Evolutionary conservation across 2,329 filamentous ascomycete species (phyloP), one percentile per base, ranked within the genome.

Genomic region (Allantophomopsis cytisporea): DNA sequence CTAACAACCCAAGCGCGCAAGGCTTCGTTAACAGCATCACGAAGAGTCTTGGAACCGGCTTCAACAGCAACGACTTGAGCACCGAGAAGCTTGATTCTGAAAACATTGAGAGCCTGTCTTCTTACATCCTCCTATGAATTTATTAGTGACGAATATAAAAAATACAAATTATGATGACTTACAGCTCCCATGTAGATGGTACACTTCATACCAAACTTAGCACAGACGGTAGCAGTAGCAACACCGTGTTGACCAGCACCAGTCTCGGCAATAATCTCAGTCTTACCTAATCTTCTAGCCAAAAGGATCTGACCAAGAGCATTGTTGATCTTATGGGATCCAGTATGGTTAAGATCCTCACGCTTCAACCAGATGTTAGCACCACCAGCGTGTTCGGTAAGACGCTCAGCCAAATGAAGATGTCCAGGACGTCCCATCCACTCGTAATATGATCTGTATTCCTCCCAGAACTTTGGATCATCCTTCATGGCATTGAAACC

Each of bases 311-410:
- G 91, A 2, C 91, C 91, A 7, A 98, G 68, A 1, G 91, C 91
- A 54, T 98, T 98, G 69, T 98, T 98, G 69, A 98, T 96, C 73
- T 98, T 98, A 71, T 98, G 91, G 46, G 84, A 93, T 49, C 91
- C 91, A 7, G 91, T 96, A 60, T 98, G 91, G 63, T 96, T 96
- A 41, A 96, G 68, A 58, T 98, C 91, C 64, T 98, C 91, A 52
- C 91, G 78, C 73, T 98, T 98, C 50, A 98, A 66, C 81, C 89
- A 98, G 65, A 98, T 94, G 56, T 87, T 94, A 37, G 91, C 89
- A 44, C 91, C 91, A 17, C 87, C 86, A 36, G 85, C 87, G 53
- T 89, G 68, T 56, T 93, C 81, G 0, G 89, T 96, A 48, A 98
- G 66, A 39, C 88, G 79, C 50, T 91, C 79, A 1, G 91, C 91